These are phyloP conservation scores for Thelonectria blattea DNA, from an alignment of 2,329 filamentous ascomycete genomes.

Conservation along the genomic window DNA sequence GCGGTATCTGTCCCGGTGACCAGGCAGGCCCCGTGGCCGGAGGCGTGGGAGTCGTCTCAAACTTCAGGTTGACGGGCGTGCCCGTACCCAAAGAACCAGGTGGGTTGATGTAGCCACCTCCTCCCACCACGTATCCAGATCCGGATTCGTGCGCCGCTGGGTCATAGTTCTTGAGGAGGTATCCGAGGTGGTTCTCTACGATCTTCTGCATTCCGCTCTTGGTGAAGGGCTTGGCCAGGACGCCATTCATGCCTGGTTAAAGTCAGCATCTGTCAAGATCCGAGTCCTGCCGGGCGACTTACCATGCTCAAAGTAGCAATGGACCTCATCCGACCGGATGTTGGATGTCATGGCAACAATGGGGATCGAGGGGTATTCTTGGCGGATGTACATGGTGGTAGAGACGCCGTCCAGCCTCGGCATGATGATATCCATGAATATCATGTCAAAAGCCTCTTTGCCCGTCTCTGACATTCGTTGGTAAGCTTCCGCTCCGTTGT, in stretches of 20 bases:
- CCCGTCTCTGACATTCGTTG: conserved; percentile 71
- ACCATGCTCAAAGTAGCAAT: conserved; percentile 97
- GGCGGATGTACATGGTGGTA: conserved; percentile 89
- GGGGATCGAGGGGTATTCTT: conserved; percentile 80
- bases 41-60: conserved; percentile 62
- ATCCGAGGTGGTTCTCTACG: conserved; percentile 86
- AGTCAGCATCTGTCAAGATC: conserved; percentile 29
- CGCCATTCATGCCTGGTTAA: conserved; percentile 89
- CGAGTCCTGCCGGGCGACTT: conserved; percentile 35
- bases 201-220: conserved; percentile 83
- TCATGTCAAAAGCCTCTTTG: conserved; percentile 64
- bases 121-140: conserved; percentile 43
- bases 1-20: conserved; percentile 59
- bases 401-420: conserved; percentile 94
- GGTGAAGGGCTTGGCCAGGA: conserved; percentile 96
- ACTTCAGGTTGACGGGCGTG: conserved; percentile 49
- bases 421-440: conserved; percentile 97
- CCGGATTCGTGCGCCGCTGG: conserved; percentile 53
- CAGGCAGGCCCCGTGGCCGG: conserved; percentile 55
- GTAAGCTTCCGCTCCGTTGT: conserved; percentile 88
- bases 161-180: conserved; percentile 71
- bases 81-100: conserved; percentile 35
- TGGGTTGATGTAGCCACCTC: conserved; percentile 45
- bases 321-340: conserved; percentile 93
- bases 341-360: conserved; percentile 99